Evolutionary conservation across 805 yeast species (phyloP).

Genomic region (Komagataella phaffii): DNA sequence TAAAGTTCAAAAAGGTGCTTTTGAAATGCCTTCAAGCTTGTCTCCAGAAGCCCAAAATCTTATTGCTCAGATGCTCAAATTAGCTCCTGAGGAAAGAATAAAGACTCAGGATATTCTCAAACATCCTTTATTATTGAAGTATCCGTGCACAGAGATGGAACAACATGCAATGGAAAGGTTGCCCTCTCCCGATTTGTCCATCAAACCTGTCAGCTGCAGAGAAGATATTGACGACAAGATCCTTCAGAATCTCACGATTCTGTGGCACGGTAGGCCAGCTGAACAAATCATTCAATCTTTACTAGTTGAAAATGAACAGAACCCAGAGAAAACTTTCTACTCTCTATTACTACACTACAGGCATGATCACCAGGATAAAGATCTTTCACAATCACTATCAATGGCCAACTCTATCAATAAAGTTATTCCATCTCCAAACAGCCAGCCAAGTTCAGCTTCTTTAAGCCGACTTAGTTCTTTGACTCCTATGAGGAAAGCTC

Average conservation of each 20-base stretch:
- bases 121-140: conserved; percentile 41
- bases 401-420: neutral
- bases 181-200: conserved; percentile 43
- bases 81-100: conserved; percentile 61
- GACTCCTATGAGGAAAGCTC: conserved; percentile 12
- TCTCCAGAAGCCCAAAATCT: conserved; percentile 57
- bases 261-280: conserved; percentile 42
- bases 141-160: conserved; percentile 23
- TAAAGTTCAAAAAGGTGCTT: conserved; percentile 67
- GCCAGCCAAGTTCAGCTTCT: conserved; percentile 6
- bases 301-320: conserved; percentile 12
- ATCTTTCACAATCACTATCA: neutral
- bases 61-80: conserved; percentile 49
- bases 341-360: conserved; percentile 20
- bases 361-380: conserved; percentile 16
- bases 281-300: conserved; percentile 17
- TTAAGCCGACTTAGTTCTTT: conserved; percentile 7
- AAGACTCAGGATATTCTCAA: conserved; percentile 49
- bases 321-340: conserved; percentile 24
- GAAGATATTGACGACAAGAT: conserved; percentile 39
- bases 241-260: conserved; percentile 37
- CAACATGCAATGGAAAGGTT: conserved; percentile 19
- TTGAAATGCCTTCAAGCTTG: conserved; percentile 55
- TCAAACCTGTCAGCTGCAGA: conserved; percentile 31
- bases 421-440: neutral